Evolutionary conservation across 805 yeast species (phyloP).

Genomic region (Ogataea parapolymorpha): DNA sequence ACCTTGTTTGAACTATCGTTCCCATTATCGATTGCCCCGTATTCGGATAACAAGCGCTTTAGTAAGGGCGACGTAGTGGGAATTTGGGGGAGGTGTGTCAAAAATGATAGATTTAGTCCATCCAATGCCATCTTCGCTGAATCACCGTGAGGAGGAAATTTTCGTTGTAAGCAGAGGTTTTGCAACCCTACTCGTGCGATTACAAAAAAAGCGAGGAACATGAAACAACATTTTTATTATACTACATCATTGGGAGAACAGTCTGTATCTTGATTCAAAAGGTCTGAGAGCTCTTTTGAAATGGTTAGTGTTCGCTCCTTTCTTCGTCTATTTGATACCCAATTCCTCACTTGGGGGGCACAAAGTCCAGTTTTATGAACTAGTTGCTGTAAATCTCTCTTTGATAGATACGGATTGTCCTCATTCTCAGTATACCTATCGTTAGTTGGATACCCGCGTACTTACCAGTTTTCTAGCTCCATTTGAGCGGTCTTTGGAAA

Average conservation of each 20-base stretch:
- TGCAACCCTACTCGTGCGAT: conserved; percentile 2
- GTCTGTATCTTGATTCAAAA: conserved; percentile 2
- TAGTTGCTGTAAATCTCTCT: conserved; percentile 11
- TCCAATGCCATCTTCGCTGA: neutral
- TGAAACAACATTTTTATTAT: conserved; percentile 2
- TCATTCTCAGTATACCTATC: conserved; percentile 18
- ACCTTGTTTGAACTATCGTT: neutral
- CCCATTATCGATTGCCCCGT: too few species aligned
- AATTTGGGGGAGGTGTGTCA: neutral
- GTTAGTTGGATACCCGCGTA: conserved; percentile 1
- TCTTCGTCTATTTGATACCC: conserved; percentile 20
- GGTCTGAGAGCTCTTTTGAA: conserved; percentile 9
- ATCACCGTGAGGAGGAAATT: neutral
- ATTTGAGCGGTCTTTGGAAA: conserved; percentile 3
- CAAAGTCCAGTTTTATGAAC: conserved; percentile 14
- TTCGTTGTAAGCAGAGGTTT: neutral
- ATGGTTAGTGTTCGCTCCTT: conserved; percentile 9
- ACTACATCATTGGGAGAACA: neutral
- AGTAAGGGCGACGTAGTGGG: neutral
- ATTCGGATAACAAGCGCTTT: neutral
- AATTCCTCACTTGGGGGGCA: conserved; percentile 19
- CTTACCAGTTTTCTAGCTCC: conserved; percentile 9
- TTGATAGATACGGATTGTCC: conserved; percentile 21
- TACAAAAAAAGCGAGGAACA: neutral
- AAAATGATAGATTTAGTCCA: neutral